These are phyloP conservation scores for Triticum timopheevii DNA, from an alignment of 176 grass and related monocot genomes.

Conservation along the genomic window DNA sequence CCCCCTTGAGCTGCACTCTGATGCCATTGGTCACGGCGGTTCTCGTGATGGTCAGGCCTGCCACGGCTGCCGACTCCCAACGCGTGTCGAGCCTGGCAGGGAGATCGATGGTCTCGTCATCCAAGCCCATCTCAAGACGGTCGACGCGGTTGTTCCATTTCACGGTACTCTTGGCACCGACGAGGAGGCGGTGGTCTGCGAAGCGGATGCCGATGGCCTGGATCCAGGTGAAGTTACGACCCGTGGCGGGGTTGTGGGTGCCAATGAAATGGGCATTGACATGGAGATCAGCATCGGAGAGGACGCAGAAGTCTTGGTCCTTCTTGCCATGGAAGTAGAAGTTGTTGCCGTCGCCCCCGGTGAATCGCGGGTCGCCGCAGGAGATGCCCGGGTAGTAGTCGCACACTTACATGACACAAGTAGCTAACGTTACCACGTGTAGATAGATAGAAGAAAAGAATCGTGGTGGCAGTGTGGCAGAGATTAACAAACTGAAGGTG, in stretches of 20 bases:
- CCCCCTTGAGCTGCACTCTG: background rate
- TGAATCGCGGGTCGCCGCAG: conserved; percentile 45
- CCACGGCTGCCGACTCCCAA: background rate
- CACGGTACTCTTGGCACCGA: background rate
- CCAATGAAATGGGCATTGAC: conserved; percentile 58
- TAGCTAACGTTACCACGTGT: background rate
- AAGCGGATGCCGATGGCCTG: conserved; percentile 49
- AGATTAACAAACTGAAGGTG: too few relatives aligned
- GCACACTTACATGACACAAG: conserved; percentile 2
- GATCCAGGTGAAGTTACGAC: conserved; percentile 56
- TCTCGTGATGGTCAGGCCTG: background rate
- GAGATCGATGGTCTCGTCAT: background rate
- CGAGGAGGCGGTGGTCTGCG: background rate
- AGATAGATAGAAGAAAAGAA: too few relatives aligned
- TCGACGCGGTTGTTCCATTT: background rate
- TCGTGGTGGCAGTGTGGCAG: too few relatives aligned
- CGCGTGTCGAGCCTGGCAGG: background rate
- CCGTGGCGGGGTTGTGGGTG: conserved; percentile 23
- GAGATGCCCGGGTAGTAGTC: conserved; percentile 33
- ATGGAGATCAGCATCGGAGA: conserved; percentile 40
- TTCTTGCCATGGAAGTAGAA: conserved; percentile 52
- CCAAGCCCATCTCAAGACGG: background rate
- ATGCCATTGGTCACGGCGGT: background rate
- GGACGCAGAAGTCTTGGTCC: conserved; percentile 46
- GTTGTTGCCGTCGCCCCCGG: conserved; percentile 48